These are phyloP conservation scores for Eremothecium coryli DNA, from an alignment of 1,139 yeast genomes.

Conservation along the genomic window DNA sequence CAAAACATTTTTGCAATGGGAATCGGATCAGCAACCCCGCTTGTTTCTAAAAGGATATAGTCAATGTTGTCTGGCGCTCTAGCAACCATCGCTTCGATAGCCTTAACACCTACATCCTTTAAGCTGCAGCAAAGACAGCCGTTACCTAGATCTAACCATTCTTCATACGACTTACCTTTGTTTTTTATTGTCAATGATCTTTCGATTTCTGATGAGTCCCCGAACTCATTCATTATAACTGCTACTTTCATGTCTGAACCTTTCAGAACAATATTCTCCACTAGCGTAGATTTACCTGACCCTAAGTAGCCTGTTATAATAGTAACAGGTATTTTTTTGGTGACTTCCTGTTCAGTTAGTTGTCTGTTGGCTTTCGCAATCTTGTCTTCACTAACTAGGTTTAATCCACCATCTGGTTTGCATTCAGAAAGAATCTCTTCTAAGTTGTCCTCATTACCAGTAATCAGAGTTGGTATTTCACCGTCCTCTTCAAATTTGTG, in stretches of 20 bases:
- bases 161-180: constrained; percentile 56
- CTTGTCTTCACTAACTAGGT: constrained; percentile 25
- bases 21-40: constrained; percentile 97
- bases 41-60: constrained; percentile 82
- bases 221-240: constrained; percentile 84
- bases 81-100: constrained; percentile 80
- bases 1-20: constrained; percentile 97
- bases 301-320: constrained; percentile 93
- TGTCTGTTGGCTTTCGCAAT: constrained; percentile 27
- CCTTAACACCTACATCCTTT: constrained; percentile 87
- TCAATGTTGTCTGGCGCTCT: constrained; percentile 69
- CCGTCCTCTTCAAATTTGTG: constrained; percentile 33
- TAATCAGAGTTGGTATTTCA: constrained; percentile 46
- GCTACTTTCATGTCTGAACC: constrained; percentile 62
- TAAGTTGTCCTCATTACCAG: constrained; percentile 31
- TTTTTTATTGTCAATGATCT: constrained; percentile 73
- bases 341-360: constrained; percentile 13
- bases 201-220: constrained; percentile 83
- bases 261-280: constrained; percentile 61
- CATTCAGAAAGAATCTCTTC: constrained; percentile 17
- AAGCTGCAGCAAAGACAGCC: constrained; percentile 97
- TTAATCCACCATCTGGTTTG: constrained; percentile 24
- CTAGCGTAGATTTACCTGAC: constrained; percentile 83
- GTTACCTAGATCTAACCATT: constrained; percentile 93
- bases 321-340: constrained; percentile 62